Conservation (phyloP, 768 basidiomycete genomes). For the Scleroderma citrinum region DNA sequence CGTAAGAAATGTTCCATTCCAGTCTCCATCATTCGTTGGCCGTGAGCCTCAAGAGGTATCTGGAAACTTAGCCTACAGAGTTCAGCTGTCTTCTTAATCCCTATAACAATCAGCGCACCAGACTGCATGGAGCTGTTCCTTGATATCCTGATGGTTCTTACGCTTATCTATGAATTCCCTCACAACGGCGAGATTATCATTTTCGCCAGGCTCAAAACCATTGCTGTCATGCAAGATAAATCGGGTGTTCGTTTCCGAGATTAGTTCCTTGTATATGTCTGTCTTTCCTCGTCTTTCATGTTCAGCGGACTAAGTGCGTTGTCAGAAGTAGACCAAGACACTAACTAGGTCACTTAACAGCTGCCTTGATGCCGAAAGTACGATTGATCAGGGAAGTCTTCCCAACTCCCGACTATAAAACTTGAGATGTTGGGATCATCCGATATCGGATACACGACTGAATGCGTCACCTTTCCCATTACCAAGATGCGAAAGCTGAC, state of each 20-base stretch:
- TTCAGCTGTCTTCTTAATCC: neutral
- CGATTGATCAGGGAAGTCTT: slow-evolving; percentile 1
- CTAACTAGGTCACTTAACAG: neutral
- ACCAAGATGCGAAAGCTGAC: slow-evolving; percentile 2
- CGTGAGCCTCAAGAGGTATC: neutral
- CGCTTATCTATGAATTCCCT: slow-evolving; percentile 4
- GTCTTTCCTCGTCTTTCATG: neutral
- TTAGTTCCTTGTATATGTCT: slow-evolving; percentile 7
- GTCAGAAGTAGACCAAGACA: neutral
- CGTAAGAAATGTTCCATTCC: neutral
- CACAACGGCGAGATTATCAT: slow-evolving; percentile 1
- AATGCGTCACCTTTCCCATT: slow-evolving; percentile 1
- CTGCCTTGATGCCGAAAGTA: neutral
- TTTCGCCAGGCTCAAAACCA: slow-evolving; percentile 11
- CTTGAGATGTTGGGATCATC: neutral
- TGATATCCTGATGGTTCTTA: neutral
- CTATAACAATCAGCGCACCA: slow-evolving; percentile 2
- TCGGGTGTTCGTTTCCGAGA: slow-evolving; percentile 2
- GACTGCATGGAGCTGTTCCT: slow-evolving; percentile 9
- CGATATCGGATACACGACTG: neutral
- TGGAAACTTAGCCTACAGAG: slow-evolving; percentile 1
- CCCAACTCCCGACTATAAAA: slow-evolving; percentile 2
- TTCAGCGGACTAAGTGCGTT: neutral
- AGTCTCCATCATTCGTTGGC: slow-evolving; percentile 2
- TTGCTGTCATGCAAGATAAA: slow-evolving; percentile 12